Conservation (phyloP, 768 basidiomycete genomes). For the Tricholoma saponaceum region DNA sequence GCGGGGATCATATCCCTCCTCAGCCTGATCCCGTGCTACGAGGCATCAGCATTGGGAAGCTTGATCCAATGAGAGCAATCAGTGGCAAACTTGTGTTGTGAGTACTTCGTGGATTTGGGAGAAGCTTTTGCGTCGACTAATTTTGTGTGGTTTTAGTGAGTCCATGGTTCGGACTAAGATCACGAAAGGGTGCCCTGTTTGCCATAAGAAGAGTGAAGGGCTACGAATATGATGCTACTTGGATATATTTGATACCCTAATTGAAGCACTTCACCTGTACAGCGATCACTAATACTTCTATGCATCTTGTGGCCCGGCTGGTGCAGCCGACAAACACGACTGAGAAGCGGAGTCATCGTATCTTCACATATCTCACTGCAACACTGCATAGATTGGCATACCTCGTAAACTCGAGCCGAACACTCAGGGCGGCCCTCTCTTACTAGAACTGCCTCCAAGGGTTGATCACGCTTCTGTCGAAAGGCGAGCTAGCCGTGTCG, state of each 20-base stretch:
- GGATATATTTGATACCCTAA: background rate
- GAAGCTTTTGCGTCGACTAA: slow-evolving; percentile 6
- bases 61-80: slow-evolving; percentile 36
- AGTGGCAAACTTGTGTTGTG: slow-evolving; percentile 81
- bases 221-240: slow-evolving; percentile 19
- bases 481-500: too few species aligned
- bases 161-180: slow-evolving; percentile 65
- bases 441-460: too few species aligned
- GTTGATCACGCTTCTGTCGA: too few species aligned
- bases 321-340: too few species aligned
- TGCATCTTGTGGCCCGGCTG: too few species aligned
- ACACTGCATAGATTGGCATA: too few species aligned
- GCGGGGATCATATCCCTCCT: slow-evolving; percentile 57
- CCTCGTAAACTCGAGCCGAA: too few species aligned
- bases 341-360: too few species aligned
- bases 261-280: background rate
- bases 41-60: slow-evolving; percentile 35
- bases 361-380: too few species aligned
- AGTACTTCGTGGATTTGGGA: slow-evolving; percentile 25
- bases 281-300: background rate
- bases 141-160: slow-evolving; percentile 40
- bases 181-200: slow-evolving; percentile 73
- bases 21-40: slow-evolving; percentile 53
- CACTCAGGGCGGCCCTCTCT: too few species aligned
- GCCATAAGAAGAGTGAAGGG: slow-evolving; percentile 57